Conservation (phyloP, 345 rosid genomes). For the Citrus hindsii region DNA sequence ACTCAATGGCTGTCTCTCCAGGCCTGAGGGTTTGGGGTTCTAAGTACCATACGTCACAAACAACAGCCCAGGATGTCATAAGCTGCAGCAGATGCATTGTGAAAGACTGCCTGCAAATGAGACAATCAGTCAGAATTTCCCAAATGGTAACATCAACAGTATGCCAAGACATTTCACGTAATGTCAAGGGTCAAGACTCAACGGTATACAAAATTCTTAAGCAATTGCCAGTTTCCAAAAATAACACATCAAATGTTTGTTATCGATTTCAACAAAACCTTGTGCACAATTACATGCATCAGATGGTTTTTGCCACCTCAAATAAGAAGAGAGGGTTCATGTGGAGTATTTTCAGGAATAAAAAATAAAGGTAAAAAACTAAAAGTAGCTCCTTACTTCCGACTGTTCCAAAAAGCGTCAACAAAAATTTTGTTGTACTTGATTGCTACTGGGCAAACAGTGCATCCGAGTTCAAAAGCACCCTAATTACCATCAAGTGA, state of each 20-base stretch:
- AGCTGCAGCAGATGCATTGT: constrained; percentile 95
- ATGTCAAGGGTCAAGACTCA: not conserved
- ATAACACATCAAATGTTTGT: not conserved
- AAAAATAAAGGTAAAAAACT: not conserved
- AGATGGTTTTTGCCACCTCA: not conserved
- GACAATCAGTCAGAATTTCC: constrained; percentile 9
- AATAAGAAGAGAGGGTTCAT: not conserved
- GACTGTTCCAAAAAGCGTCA: constrained; percentile 99
- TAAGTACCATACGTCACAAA: constrained; percentile 98
- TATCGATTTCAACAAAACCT: not conserved
- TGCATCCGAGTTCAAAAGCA: constrained; percentile 92
- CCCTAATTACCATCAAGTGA: constrained; percentile 55
- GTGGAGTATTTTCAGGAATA: not conserved
- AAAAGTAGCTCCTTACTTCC: constrained; percentile 58
- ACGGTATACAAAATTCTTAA: not conserved
- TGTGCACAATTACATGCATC: not conserved
- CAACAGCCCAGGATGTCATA: constrained; percentile 99
- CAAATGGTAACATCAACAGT: not conserved
- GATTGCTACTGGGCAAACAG: constrained; percentile 95
- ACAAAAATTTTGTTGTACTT: constrained; percentile 97
- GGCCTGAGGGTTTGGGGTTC: constrained; percentile 86
- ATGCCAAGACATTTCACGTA: not conserved
- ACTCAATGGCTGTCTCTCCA: constrained; percentile 88
- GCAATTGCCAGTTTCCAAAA: not conserved
- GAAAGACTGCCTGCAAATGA: constrained; percentile 81